Conservation (phyloP, 305 asterid species). For the Striga hermonthica region DNA sequence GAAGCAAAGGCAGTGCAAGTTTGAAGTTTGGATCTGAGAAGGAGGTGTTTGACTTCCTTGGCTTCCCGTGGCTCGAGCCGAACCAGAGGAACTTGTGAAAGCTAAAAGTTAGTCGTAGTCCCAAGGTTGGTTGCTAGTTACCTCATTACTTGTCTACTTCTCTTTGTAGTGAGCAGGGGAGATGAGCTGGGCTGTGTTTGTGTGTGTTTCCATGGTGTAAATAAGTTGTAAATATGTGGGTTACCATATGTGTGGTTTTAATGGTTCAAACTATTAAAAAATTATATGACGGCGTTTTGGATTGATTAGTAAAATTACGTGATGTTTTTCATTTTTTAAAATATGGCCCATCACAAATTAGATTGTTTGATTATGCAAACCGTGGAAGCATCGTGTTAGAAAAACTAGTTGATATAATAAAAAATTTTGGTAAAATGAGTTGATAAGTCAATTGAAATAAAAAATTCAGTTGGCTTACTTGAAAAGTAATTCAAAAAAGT, state of each 20-base stretch:
- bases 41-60: slow-evolving; percentile 87
- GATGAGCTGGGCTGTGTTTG: slow-evolving; percentile 3
- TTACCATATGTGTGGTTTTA: too few species aligned
- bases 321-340: not conserved
- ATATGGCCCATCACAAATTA: too few species aligned
- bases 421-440: too few species aligned
- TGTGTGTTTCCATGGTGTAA: not conserved
- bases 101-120: not conserved
- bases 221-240: slow-evolving; percentile 10
- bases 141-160: not conserved
- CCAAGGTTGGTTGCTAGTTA: not conserved
- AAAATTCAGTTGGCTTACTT: too few species aligned
- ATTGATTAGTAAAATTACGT: not conserved
- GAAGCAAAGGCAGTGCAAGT: slow-evolving; percentile 68
- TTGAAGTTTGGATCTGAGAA: slow-evolving; percentile 80
- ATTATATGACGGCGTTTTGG: not conserved
- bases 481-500: too few species aligned
- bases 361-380: too few species aligned
- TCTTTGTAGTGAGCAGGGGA: not conserved
- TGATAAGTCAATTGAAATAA: too few species aligned
- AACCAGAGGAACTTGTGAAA: slow-evolving; percentile 69
- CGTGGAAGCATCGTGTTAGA: too few species aligned
- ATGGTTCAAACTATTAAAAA: too few species aligned
- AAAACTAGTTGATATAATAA: too few species aligned
- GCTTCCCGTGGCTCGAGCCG: slow-evolving; percentile 81